Evolutionary conservation across 1,139 yeast genomes (phyloP), one percentile per base, ranked within the genome.

Genomic region (Zygoascus meyerae): DNA sequence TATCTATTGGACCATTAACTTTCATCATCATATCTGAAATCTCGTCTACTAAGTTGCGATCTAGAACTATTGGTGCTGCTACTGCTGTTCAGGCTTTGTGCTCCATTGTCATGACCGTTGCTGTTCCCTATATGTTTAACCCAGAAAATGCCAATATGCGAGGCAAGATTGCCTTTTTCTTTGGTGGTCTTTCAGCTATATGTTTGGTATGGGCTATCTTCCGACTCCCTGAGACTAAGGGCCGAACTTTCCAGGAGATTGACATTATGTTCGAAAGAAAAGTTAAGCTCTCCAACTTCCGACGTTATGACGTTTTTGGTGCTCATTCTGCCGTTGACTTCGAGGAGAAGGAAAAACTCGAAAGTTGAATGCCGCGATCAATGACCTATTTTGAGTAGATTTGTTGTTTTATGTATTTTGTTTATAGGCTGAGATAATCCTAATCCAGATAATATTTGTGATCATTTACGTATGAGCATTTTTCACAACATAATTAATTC

Each of bases 41-140:
- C 30, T 79, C 83, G 1, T 71, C 83, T 1, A 65, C 80, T 3
- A 71, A 72, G 56, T 66, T 80, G 52, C 72, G 83, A 62, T 70
- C 78, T 14, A 75, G 78, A 58, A 72, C 83, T 2, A 73, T 81
- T 49, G 75, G 77, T 52, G 60, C 79, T 51, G 76, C 83, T 2
- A 73, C 81, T 60, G 72, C 73, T 55, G 59, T 71, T 37, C 75
- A 75, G 63, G 54, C 60, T 2, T 42, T 51, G 1, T 65, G 72
- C 35, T 72, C 74, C 36, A 71, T 78, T 52, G 64, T 75, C 37
- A 68, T 60, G 60, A 57, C 74, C 16, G 65, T 77, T 34, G 66
- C 74, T 30, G 72, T 72, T 48, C 84, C 85, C 12, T 75, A 77
- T 58, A 74, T 79, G 81, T 69, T 80, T 59, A 78, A 78, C 59